Evolutionary conservation across 1,284 basidiomycete species (phyloP).

Genomic region (Trichosporon asahii): DNA sequence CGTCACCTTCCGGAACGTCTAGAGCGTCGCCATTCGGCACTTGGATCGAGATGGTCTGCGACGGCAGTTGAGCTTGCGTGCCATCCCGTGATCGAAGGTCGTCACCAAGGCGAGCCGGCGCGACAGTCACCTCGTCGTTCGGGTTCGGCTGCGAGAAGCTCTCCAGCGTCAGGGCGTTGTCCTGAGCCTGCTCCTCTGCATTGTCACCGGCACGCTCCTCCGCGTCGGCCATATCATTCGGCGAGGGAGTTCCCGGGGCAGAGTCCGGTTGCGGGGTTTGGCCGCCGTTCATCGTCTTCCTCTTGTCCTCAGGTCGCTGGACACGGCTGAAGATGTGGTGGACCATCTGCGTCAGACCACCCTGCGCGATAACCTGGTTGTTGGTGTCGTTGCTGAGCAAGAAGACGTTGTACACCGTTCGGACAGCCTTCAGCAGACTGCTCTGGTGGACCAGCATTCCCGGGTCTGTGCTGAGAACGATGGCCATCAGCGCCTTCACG

Average conservation of each 20-base stretch:
- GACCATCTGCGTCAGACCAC: slow-evolving; percentile 93
- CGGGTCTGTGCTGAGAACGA: slow-evolving; percentile 74
- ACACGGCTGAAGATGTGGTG: slow-evolving; percentile 84
- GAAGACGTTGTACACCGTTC: slow-evolving; percentile 96
- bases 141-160: slow-evolving; percentile 50
- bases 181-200: slow-evolving; percentile 2
- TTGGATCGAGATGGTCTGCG: slow-evolving; percentile 37
- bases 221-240: background rate
- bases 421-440: slow-evolving; percentile 85
- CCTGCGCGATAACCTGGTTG: slow-evolving; percentile 94
- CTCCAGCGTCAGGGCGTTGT: slow-evolving; percentile 12
- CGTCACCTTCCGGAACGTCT: slow-evolving; percentile 36
- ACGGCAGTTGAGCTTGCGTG: slow-evolving; percentile 22
- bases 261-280: background rate
- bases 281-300: background rate
- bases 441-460: slow-evolving; percentile 83
- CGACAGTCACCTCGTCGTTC: slow-evolving; percentile 47
- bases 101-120: slow-evolving; percentile 31
- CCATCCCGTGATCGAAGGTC: slow-evolving; percentile 6
- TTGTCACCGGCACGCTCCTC: slow-evolving; percentile 6
- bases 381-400: slow-evolving; percentile 80
- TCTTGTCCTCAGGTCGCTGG: slow-evolving; percentile 36
- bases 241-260: background rate
- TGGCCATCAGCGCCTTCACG: slow-evolving; percentile 83
- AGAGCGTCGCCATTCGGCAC: slow-evolving; percentile 46